Evolutionary conservation across 306 rosid species (phyloP), one percentile per base, ranked within the genome.

Genomic region (Rubus parviflorus): DNA sequence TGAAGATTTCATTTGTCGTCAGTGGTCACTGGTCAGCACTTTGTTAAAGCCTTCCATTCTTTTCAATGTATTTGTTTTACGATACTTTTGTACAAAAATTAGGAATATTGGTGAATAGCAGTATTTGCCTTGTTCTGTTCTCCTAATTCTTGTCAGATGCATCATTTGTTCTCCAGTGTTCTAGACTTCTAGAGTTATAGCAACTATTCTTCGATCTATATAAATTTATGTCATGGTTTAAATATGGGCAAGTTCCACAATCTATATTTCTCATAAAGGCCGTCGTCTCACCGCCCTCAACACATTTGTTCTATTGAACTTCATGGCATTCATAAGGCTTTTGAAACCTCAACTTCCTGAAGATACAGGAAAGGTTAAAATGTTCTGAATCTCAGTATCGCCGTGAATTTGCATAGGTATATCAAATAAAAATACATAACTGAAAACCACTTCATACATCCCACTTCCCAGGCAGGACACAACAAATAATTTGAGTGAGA

Each of bases 51-150:
- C 75, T 88, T 85, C 82, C 87, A 95, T 92, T 95, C 96, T 92
- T 94, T 95, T 85, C 84, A 82, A 89, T 89, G 96, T 92, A 89
- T 88, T 89, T 80, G 91, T 90, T 91, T 83, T 71, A 41, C 68
- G 80, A 85, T 86, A 77, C 74, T 46, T 84, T 74, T 95, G 97
- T 95, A 95, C 98, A 95, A 95, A 92, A 95, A 86, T 84, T 92
- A 95, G 97, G 89, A 86, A 89, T 85, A 83, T 86, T 85, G 96
- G 86, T 87, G 87, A 87, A 86, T 86, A 85, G 87, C 88, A 86
- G 89, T 83, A 89, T 88, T 90, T 94, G 82, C 95, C 77, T 79
- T 72, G 41, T 83, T 82, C 80, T 83, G 77, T 83, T 85, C 81
- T 75, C 80, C 77, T 9, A 73, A 60, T 72, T 51, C 68, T 43